Percentiles rank a stretch among this genome's conserved stretches.
These are phyloP conservation scores for Pittosporum tobira DNA, from an alignment of 129 eudicot species.

Conservation along the genomic window DNA sequence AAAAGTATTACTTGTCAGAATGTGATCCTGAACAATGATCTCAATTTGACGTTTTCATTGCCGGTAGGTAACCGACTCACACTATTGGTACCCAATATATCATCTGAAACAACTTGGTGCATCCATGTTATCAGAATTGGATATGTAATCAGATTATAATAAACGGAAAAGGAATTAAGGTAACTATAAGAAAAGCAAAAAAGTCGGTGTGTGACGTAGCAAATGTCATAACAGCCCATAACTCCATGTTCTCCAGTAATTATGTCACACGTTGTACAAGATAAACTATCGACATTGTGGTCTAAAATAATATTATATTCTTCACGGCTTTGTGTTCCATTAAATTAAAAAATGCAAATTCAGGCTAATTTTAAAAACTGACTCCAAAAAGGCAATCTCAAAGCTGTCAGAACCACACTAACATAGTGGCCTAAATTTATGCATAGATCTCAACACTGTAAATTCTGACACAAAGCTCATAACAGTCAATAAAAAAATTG, in stretches of 20 bases:
- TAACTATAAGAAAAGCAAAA: background rate
- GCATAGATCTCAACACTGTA: background rate
- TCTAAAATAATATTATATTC: background rate
- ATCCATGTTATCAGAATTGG: background rate
- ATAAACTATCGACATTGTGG: background rate
- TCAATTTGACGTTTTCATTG: background rate
- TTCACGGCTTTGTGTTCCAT: too few relatives aligned
- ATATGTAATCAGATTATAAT: background rate
- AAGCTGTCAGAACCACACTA: background rate
- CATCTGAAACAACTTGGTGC: background rate
- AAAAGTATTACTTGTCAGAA: too few relatives aligned
- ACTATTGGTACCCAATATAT: background rate
- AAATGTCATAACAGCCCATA: background rate
- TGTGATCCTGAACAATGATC: too few relatives aligned
- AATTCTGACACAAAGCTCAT: slow-evolving; percentile 7
- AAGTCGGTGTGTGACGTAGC: background rate
- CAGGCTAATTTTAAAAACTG: background rate
- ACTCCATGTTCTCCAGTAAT: background rate
- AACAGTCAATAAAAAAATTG: background rate
- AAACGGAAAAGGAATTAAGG: too few relatives aligned
- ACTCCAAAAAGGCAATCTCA: background rate
- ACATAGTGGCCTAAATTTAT: slow-evolving; percentile 5
- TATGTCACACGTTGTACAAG: background rate
- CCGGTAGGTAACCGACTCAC: background rate
- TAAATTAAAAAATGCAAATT: background rate